Base-by-base conservation (phyloP, 2,329 filamentous ascomycete genomes). In the Colletotrichum melonis region DNA sequence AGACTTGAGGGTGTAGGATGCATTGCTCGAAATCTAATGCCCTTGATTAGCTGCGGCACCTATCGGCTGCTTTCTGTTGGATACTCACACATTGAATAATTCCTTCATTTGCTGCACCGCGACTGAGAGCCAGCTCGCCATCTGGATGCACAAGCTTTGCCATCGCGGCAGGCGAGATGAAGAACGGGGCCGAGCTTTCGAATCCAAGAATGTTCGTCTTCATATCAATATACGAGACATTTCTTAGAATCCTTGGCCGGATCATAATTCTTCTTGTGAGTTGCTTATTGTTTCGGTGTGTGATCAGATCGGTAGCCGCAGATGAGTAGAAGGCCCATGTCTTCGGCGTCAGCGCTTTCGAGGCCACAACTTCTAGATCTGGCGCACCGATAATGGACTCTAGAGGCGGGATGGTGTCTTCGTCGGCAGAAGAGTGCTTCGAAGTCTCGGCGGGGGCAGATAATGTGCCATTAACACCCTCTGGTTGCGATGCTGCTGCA, bases 181-280 rank as follows among this genome's bases (percentile, higher is more conserved):
- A 93, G 38, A 93, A 84, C 0, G 92, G 92, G 2, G 90, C 82
- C 22, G 82, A 84, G 67, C 88, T 84, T 5, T 82, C 78, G 30
- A 84, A 80, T 0, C 90, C 90, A 0, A 93, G 82, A 24, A 93
- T 89, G 16, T 80, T 86, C 2, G 89, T 88, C 5, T 78, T 78
- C 0, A 87, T 86, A 76, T 86, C 82, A 95, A 86, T 0, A 88
- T 90, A 1, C 92, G 95, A 11, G 89, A 89, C 16, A 83, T 97
- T 94, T 76, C 95, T 86, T 82, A 97, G 96, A 57, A 97, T 89
- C 32, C 95, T 88, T 12, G 95, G 95, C 16, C 95, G 91, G 5
- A 97, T 88, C 83, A 86, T 86, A 73, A 89, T 86, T 19, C 86
- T 82, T 4, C 67, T 49, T 76, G 97, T 95, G 72, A 90, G 88